Percentiles rank a stretch among this genome's conserved stretches.
These are phyloP conservation scores for Backusella psychrophila DNA, from an alignment of 192 early-diverging fungal species.

Conservation along the genomic window DNA sequence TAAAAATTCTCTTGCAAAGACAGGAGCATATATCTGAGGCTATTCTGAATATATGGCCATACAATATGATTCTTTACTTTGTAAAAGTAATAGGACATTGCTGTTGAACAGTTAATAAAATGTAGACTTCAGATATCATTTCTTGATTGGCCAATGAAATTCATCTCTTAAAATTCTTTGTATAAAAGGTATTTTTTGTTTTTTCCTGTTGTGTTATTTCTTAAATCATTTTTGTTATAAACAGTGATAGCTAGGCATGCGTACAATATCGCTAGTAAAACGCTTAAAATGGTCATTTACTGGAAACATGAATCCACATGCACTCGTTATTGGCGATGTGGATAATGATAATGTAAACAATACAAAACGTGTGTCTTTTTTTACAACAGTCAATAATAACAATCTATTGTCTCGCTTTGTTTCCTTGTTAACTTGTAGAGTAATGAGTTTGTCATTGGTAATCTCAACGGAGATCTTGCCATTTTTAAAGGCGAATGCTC, in stretches of 20 bases:
- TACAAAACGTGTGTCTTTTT: background rate
- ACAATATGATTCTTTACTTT: no score
- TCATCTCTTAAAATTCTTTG: background rate
- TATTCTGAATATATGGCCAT: no score
- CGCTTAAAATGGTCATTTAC: conserved; percentile 50
- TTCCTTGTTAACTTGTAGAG: conserved; percentile 30
- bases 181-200: background rate
- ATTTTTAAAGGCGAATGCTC: conserved; percentile 54
- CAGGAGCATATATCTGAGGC: no score
- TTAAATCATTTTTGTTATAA: background rate
- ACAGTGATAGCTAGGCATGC: conserved; percentile 13
- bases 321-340: conserved; percentile 56
- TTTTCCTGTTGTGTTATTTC: background rate
- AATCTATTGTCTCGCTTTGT: background rate
- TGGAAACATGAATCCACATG: conserved; percentile 58
- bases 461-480: conserved; percentile 53
- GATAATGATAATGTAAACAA: conserved; percentile 52
- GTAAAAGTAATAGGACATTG: no score
- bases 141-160: background rate
- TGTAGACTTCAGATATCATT: no score
- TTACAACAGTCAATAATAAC: background rate
- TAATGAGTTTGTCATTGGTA: conserved; percentile 61
- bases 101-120: no score
- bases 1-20: no score
- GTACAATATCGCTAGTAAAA: conserved; percentile 55